phyloP scores from a whole-genome alignment of 352 stramenopile genomes.

The Phytophthora boehmeriae region DNA sequence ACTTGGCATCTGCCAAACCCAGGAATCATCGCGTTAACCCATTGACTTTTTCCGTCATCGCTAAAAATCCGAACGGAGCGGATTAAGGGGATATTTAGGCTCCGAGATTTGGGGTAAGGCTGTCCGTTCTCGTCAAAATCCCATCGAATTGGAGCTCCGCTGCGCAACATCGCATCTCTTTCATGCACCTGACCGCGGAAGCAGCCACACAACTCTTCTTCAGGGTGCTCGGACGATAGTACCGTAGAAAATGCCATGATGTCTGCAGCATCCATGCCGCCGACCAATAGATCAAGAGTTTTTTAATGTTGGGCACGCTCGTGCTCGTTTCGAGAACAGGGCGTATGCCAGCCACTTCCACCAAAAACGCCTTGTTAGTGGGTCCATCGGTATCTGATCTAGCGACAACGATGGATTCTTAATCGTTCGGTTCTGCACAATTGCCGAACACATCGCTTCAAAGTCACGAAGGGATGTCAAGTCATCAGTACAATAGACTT shows the following conservation, averaged over 20 bases:
- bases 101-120: not conserved
- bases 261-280: slow-evolving; percentile 1
- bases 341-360: slow-evolving; percentile 12
- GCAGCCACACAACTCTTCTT: slow-evolving; percentile 1
- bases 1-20: slow-evolving; percentile 7
- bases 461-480: not conserved
- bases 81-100: not conserved
- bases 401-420: slow-evolving; percentile 3
- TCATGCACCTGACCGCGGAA: not conserved
- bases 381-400: not conserved
- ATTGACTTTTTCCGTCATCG: slow-evolving; percentile 3
- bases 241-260: not conserved
- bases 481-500: no score
- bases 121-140: not conserved
- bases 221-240: not conserved
- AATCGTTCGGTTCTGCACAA: slow-evolving; percentile 1
- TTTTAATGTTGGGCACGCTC: slow-evolving; percentile 1
- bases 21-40: slow-evolving; percentile 1
- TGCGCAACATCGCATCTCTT: not conserved
- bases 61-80: slow-evolving; percentile 5
- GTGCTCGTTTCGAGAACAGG: slow-evolving; percentile 11
- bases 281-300: slow-evolving; percentile 4
- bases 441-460: slow-evolving; percentile 7
- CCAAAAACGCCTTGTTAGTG: not conserved
- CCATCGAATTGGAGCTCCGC: not conserved